These are phyloP conservation scores for Sphaerulina musiva DNA, from an alignment of 2,329 filamentous ascomycete species.

Conservation along the genomic window DNA sequence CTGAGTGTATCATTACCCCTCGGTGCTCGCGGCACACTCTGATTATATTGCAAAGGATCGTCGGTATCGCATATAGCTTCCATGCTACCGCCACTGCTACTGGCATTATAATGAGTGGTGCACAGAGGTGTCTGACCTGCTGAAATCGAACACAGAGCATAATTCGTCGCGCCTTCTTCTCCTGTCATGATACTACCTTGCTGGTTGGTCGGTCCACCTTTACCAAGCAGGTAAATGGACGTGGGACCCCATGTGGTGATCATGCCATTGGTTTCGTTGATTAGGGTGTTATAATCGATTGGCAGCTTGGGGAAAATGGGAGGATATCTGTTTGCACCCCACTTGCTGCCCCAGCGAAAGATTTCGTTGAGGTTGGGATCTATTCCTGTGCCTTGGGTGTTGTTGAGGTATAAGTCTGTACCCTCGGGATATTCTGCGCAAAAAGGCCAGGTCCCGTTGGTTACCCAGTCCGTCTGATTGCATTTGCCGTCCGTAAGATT, in stretches of 20 bases:
- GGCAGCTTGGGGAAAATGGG: conserved; percentile 48
- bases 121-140: conserved; percentile 60
- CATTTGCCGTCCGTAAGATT: conserved; percentile 32
- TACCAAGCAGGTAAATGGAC: conserved; percentile 61
- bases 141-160: conserved; percentile 61
- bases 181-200: neutral
- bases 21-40: conserved; percentile 48
- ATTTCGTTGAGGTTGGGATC: conserved; percentile 54
- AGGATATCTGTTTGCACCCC: conserved; percentile 38
- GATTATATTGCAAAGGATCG: conserved; percentile 52
- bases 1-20: conserved; percentile 41
- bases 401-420: conserved; percentile 17
- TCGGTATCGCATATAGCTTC: conserved; percentile 55
- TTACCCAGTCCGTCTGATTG: conserved; percentile 5
- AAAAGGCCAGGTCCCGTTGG: conserved; percentile 11
- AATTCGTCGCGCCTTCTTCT: conserved; percentile 37
- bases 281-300: conserved; percentile 58
- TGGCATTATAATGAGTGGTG: conserved; percentile 51
- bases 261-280: conserved; percentile 44
- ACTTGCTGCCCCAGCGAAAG: conserved; percentile 56
- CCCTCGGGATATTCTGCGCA: conserved; percentile 7
- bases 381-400: conserved; percentile 3
- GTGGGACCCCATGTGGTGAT: conserved; percentile 37
- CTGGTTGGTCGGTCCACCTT: conserved; percentile 30
- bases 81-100: conserved; percentile 51